These are phyloP conservation scores for Globisporangium barbulae DNA, from an alignment of 352 stramenopile genomes.

Conservation along the genomic window DNA sequence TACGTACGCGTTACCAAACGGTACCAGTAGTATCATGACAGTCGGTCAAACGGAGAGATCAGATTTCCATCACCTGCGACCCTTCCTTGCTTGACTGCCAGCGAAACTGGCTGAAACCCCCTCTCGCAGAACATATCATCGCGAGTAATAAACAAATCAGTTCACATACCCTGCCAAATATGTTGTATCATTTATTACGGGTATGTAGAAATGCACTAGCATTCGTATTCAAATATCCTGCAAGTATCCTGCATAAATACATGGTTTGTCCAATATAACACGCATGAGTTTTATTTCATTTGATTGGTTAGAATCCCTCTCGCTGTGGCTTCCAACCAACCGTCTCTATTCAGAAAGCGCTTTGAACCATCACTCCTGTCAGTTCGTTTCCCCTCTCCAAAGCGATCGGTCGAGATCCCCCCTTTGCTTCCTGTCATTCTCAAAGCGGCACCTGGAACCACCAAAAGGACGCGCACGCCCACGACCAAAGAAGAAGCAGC, in stretches of 20 bases:
- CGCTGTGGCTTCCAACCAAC: slow-evolving; percentile 15
- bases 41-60: background rate
- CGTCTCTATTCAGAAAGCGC: slow-evolving; percentile 21
- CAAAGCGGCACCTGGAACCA: slow-evolving; percentile 12
- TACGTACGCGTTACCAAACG: too few relatives aligned
- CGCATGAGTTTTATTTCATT: background rate
- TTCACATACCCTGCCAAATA: background rate
- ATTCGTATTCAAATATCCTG: background rate
- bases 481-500: slow-evolving; percentile 1
- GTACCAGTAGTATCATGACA: too few relatives aligned
- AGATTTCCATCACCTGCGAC: background rate
- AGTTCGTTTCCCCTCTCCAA: slow-evolving; percentile 21
- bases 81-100: background rate
- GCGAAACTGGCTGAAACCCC: background rate
- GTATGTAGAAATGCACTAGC: background rate
- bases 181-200: background rate
- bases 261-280: background rate
- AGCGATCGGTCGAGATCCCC: slow-evolving; percentile 20
- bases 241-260: background rate
- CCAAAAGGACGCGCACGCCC: slow-evolving; percentile 11
- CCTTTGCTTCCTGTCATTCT: background rate
- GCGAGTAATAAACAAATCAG: background rate
- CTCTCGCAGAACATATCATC: background rate
- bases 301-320: slow-evolving; percentile 19
- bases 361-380: slow-evolving; percentile 29